Percentiles rank a stretch among this genome's conserved stretches.
These are phyloP conservation scores for Fraxinus baroniana DNA, from an alignment of 305 asterid species.

Conservation along the genomic window DNA sequence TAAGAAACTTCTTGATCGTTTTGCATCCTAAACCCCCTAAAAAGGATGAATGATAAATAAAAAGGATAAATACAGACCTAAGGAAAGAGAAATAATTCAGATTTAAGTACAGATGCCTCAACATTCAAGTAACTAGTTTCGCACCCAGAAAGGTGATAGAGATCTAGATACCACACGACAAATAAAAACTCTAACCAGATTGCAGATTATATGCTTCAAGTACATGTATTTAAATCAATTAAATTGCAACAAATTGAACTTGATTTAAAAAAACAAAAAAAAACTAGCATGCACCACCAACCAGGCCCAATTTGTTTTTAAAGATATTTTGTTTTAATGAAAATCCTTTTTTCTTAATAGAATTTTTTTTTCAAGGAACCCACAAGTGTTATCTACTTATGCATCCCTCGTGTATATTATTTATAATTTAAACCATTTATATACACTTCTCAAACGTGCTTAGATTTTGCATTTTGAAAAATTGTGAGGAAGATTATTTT, in stretches of 20 bases:
- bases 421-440: too few species aligned
- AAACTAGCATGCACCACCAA: background rate
- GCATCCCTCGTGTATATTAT: background rate
- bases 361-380: background rate
- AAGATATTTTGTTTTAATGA: too few species aligned
- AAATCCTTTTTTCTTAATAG: too few species aligned
- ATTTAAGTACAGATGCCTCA: background rate
- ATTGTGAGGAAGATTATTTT: background rate
- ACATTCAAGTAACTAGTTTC: background rate
- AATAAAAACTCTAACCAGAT: background rate
- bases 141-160: background rate
- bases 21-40: background rate
- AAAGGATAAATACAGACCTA: background rate
- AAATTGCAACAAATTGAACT: background rate
- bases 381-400: background rate
- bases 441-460: background rate
- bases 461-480: background rate
- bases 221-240: background rate
- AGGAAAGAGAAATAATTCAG: background rate
- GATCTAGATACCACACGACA: background rate
- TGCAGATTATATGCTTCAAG: background rate
- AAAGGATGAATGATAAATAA: background rate
- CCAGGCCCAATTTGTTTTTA: background rate
- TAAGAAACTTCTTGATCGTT: background rate
- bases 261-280: background rate